Base-by-base conservation (phyloP, 148 eudicot species). In the Silene latifolia region DNA sequence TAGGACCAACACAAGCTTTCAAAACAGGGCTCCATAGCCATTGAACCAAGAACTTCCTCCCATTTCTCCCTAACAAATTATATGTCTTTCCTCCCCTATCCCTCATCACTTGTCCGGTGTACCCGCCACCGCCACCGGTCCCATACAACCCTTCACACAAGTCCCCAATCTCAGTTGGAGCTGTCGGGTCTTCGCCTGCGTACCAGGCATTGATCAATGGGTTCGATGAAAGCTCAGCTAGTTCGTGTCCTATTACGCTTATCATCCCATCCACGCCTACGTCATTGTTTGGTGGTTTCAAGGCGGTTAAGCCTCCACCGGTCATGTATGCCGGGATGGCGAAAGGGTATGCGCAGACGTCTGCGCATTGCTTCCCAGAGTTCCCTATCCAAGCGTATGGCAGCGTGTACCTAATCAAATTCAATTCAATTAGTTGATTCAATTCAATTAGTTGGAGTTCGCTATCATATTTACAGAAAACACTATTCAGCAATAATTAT, bases 331-430 rank as follows among this genome's bases (percentile, higher is more conserved):
- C 84, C 2, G 98, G 98, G 1, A 89, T 72, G 0, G 97, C 97
- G 66, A 94, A 94, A 20, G 98, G 98, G 83, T 94, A 94, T 3
- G 98, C 98, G 65, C 98, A 94, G 1, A 94, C 93, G 25, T 90
- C 98, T 2, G 98, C 96, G 80, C 98, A 94, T 60, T 90, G 97
- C 72, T 82, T 80, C 1, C 87, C 97, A 4, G 97, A 91, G 76
- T 94, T 89, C 0, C 98, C 98, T 0, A 94, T 84, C 98, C 98
- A 94, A 0, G 98, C 98, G 84, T 91, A 94, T 18, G 98, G 97
- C 5, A 94, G 72, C 0, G 98, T 94, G 90, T 87, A 89, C 73
- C 73, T 70, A 20, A 0, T 0, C 3, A 53, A 14, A 42, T 2
- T 63, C 9, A 63, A 27, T 24, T 63, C 13, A 60, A 20, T 20